Evolutionary conservation across 2,329 filamentous ascomycete species (phyloP).

Genomic region (Cryphonectria japonica): DNA sequence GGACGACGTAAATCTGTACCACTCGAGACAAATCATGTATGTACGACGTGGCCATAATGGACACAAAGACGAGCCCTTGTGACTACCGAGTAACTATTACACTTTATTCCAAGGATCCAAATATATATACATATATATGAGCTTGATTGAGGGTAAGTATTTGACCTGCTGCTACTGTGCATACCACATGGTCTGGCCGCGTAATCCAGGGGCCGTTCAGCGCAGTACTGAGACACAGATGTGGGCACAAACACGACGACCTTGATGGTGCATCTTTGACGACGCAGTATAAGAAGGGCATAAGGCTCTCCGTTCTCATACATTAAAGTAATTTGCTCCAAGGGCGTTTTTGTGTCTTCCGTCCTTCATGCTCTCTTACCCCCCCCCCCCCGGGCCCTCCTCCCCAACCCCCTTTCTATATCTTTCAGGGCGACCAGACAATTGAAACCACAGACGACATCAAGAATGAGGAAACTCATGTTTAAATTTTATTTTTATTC

Average conservation of each 20-base stretch:
- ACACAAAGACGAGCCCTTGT: background rate
- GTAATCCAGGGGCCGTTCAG: slow-evolving; percentile 7
- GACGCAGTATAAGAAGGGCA: background rate
- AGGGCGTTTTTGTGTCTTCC: no score
- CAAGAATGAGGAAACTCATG: background rate
- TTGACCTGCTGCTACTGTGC: background rate
- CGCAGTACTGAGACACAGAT: background rate
- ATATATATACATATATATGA: no score
- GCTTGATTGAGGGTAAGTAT: no score
- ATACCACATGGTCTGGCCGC: background rate
- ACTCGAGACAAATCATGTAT: background rate
- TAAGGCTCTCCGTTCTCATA: no score
- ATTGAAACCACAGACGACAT: background rate
- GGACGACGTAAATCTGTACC: background rate
- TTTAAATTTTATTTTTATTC: background rate
- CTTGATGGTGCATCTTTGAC: background rate
- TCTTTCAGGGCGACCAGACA: no score
- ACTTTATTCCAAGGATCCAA: no score
- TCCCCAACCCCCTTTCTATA: no score
- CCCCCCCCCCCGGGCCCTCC: no score
- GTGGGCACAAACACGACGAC: background rate
- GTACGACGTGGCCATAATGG: background rate
- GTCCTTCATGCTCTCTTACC: no score
- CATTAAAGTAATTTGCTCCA: no score
- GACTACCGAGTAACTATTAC: background rate